Percentiles rank a stretch among this genome's conserved stretches.
These are phyloP conservation scores for Suillus subaureus DNA, from an alignment of 768 basidiomycete species.

Conservation along the genomic window DNA sequence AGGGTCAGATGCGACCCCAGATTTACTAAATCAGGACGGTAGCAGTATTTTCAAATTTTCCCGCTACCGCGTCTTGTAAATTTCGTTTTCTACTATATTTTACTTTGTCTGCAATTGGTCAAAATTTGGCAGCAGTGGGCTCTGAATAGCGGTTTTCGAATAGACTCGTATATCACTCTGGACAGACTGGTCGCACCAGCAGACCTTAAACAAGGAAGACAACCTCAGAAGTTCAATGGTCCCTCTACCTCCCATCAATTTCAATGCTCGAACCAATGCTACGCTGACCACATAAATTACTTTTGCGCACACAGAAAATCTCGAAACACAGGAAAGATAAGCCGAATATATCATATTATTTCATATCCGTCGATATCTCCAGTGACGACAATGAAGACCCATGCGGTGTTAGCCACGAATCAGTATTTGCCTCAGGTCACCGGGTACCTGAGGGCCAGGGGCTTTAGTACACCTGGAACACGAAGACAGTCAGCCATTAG, in stretches of 20 bases:
- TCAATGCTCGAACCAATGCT: not conserved
- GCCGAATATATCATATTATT: not conserved
- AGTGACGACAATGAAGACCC: not conserved
- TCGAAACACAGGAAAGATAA: not conserved
- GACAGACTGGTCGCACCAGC: not conserved
- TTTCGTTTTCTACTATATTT: not conserved
- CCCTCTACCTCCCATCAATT: not conserved
- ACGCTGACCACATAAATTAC: not conserved
- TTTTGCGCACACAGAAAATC: not conserved
- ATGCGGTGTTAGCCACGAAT: not conserved
- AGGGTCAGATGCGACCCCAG: too few relatives aligned
- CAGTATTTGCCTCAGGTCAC: not conserved
- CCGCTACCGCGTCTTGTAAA: not conserved
- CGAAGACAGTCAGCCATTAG: not conserved
- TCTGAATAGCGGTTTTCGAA: not conserved
- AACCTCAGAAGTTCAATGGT: not conserved
- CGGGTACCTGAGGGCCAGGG: not conserved
- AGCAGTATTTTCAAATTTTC: too few relatives aligned
- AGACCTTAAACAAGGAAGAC: not conserved
- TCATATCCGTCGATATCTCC: not conserved
- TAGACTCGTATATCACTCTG: not conserved
- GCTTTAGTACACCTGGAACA: not conserved
- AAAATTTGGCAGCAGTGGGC: not conserved
- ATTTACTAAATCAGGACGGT: too few relatives aligned
- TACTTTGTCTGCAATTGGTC: not conserved